Evolutionary conservation across 495 filamentous ascomycete genomes (phyloP).

Genomic region (Penicillium steckii): DNA sequence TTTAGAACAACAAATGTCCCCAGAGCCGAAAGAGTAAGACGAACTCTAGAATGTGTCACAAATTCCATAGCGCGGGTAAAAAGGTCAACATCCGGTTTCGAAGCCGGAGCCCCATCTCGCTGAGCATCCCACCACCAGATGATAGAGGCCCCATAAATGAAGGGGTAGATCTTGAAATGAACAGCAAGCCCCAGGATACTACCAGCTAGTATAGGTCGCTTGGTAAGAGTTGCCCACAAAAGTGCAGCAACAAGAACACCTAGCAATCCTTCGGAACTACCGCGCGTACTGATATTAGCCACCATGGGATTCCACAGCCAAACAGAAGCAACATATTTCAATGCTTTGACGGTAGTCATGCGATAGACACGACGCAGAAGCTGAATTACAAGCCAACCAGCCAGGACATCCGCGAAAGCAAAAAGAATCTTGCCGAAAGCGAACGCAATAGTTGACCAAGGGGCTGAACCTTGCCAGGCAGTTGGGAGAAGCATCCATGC

Average conservation of each 20-base stretch:
- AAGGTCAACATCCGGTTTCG: background rate
- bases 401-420: slow-evolving; percentile 75
- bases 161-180: slow-evolving; percentile 98
- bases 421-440: slow-evolving; percentile 89
- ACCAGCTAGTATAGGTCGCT: slow-evolving; percentile 63
- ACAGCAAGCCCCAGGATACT: slow-evolving; percentile 77
- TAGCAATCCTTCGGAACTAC: slow-evolving; percentile 88
- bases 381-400: slow-evolving; percentile 80
- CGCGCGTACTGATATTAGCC: slow-evolving; percentile 89
- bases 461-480: slow-evolving; percentile 45
- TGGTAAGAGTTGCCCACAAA: slow-evolving; percentile 72
- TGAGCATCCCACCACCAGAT: slow-evolving; percentile 81
- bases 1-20: slow-evolving; percentile 72
- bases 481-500: slow-evolving; percentile 90
- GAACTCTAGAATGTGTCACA: slow-evolving; percentile 59
- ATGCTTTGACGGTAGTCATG: slow-evolving; percentile 52
- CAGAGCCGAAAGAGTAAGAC: slow-evolving; percentile 63
- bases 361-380: slow-evolving; percentile 48
- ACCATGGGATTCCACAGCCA: slow-evolving; percentile 99
- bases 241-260: slow-evolving; percentile 78
- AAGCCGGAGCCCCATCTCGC: slow-evolving; percentile 17
- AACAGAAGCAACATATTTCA: slow-evolving; percentile 70
- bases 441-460: slow-evolving; percentile 43
- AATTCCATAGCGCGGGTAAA: slow-evolving; percentile 45
- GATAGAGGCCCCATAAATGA: slow-evolving; percentile 86